These are phyloP conservation scores for Ichthyophthirius multifiliis DNA, from an alignment of 169 alveolate genomes.

Conservation along the genomic window DNA sequence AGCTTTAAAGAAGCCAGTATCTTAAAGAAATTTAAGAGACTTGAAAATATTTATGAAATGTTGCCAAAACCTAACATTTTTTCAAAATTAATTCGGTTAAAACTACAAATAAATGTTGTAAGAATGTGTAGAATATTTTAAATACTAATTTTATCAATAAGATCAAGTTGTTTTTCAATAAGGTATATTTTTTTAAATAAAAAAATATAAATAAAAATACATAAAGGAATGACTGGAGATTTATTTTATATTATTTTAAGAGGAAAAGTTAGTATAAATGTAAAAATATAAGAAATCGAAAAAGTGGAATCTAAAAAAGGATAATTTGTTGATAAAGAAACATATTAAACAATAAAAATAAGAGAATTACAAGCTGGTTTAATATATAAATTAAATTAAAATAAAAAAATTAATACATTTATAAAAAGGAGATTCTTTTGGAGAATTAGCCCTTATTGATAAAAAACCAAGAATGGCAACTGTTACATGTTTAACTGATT, in stretches of 20 bases:
- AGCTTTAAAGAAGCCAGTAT: too few relatives aligned
- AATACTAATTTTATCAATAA: neutral
- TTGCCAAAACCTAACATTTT: neutral
- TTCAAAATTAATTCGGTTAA: neutral
- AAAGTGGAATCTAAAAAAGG: neutral
- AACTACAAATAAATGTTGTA: neutral
- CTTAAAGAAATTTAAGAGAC: too few relatives aligned
- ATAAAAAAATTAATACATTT: neutral
- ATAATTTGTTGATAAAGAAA: neutral
- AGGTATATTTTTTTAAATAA: too few relatives aligned
- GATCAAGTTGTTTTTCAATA: neutral
- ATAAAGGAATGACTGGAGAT: conserved; percentile 7
- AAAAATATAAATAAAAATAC: too few relatives aligned
- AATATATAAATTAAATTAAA: neutral
- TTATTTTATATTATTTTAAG: conserved; percentile 19
- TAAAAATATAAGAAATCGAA: neutral
- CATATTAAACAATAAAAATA: neutral
- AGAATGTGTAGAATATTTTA: neutral
- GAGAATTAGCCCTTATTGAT: conserved; percentile 75
- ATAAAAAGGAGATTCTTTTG: conserved; percentile 60
- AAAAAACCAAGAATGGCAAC: conserved; percentile 76
- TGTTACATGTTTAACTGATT: conserved; percentile 58
- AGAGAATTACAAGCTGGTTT: neutral
- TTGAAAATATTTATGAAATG: too few relatives aligned
- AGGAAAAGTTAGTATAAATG: conserved; percentile 19